Base-by-base conservation (phyloP, 768 basidiomycete genomes). In the Thelephora ganbajun region DNA sequence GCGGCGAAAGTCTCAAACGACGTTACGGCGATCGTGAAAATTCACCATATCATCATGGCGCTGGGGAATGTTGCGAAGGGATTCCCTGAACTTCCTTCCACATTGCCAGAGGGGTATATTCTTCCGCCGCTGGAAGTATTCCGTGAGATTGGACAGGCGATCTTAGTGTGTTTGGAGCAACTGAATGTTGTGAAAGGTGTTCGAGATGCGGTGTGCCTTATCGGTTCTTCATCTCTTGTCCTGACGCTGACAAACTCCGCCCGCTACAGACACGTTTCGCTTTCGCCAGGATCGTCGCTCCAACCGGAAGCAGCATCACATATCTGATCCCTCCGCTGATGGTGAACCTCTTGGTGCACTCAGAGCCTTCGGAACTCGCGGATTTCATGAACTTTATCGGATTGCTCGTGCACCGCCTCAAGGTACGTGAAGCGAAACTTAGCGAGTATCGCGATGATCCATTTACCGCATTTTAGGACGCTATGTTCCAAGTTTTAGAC, bases 321-420 rank as follows among this genome's bases (percentile, higher is more conserved):
- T 80, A 83, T 53, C 80, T 82, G 53, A 91, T 98, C 37, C 90
- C 93, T 2, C 71, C 82, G 19, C 71, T 99, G 42, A 97, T 97
- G 79, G 72, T 76, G 41, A 83, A 87, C 60, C 76, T 98, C n/a
- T 76, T 98, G 45, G 75, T 80, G 2, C 87, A 94, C 55, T 92
- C 93, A 57, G 90, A 96, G 54, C 83, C 91, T 1, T 76, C 83
- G 6, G 96, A 99, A 62, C 68, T 99, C 49, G 81, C 85, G 23
- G 96, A 99, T 59, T 94, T 98, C 57, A 83, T 98, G 73, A 85
- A 83, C 57, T 98, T 99, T 69, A 84, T 99, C 47, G 84, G 84
- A 6, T 69, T 96, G 7, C 68, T 97, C 46, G 82, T 93, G 46
- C 90, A 94, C 61, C 87, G 87, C 59, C 75, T 98, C 47, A 87